Evolutionary conservation across 805 yeast genomes (phyloP).

Genomic region (Wickerhamiella lipophila): DNA sequence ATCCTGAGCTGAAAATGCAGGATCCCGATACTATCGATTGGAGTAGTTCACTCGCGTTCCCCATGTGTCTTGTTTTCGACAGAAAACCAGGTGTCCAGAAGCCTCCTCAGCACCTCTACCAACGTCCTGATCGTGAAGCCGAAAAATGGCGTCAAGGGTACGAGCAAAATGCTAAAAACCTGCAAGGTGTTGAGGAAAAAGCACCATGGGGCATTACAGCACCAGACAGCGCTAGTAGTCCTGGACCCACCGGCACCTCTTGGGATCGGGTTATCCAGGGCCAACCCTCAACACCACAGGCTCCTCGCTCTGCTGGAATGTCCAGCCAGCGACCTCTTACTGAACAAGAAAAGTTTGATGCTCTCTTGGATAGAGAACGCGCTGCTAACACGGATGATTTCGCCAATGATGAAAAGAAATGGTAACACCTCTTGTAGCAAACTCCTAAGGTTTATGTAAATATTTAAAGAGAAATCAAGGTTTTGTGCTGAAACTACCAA

Average conservation of each 20-base stretch:
- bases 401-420: constrained; percentile 18
- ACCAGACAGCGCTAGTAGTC: background rate
- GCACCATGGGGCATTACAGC: background rate
- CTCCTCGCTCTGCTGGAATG: background rate
- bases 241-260: background rate
- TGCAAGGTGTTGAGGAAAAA: background rate
- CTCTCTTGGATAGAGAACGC: constrained; percentile 17
- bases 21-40: constrained; percentile 21
- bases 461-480: background rate
- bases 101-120: constrained; percentile 4
- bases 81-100: background rate
- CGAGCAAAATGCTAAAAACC: constrained; percentile 2
- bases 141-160: constrained; percentile 7
- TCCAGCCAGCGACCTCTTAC: background rate
- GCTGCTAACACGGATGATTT: constrained; percentile 12
- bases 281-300: background rate
- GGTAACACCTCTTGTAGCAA: constrained; percentile 12
- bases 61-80: constrained; percentile 17
- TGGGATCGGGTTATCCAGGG: constrained; percentile 1
- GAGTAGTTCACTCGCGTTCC: constrained; percentile 19
- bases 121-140: constrained; percentile 9
- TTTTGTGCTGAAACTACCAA: background rate
- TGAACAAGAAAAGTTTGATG: constrained; percentile 18
- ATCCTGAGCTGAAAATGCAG: constrained; percentile 17
- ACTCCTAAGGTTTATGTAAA: background rate